Evolutionary conservation across 2,329 filamentous ascomycete genomes (phyloP).

Genomic region (Calonectria multiphialidica): DNA sequence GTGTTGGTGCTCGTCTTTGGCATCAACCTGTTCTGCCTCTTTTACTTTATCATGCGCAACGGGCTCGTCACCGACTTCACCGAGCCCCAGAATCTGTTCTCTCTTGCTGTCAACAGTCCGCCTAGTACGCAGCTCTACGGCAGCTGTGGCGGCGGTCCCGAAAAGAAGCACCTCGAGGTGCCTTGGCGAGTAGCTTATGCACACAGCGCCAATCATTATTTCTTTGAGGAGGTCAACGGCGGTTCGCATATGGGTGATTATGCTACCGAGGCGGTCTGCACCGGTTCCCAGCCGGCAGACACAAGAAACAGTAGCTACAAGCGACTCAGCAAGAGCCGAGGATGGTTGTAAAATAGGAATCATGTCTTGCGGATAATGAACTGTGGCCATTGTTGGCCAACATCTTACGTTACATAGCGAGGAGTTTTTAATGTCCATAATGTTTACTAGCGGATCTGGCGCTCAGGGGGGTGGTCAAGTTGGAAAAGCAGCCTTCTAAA

Average conservation of each 20-base stretch:
- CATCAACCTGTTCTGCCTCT: conserved; percentile 74
- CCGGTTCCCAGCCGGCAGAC: conserved; percentile 33
- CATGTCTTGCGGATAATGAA: background rate
- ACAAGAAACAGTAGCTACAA: conserved; percentile 40
- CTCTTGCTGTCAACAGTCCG: conserved; percentile 74
- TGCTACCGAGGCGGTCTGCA: conserved; percentile 50
- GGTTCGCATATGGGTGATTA: conserved; percentile 44
- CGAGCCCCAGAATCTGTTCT: conserved; percentile 81
- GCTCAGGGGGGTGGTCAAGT: background rate
- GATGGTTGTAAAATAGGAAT: conserved; percentile 38
- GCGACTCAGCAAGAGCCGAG: conserved; percentile 42
- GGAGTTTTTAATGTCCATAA: conserved; percentile 2
- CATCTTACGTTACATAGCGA: conserved; percentile 1
- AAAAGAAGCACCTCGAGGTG: conserved; percentile 50
- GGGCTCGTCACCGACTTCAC: conserved; percentile 83
- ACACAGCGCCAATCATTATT: conserved; percentile 55
- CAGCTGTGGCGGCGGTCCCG: conserved; percentile 53
- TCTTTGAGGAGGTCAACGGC: conserved; percentile 53
- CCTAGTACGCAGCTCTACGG: conserved; percentile 52
- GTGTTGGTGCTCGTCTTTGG: conserved; percentile 75
- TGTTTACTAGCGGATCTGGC: background rate
- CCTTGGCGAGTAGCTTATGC: conserved; percentile 57
- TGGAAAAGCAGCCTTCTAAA: background rate
- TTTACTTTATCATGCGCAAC: conserved; percentile 67
- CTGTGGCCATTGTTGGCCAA: background rate